Evolutionary conservation across 2,329 filamentous ascomycete species (phyloP).

Genomic region (Aureobasidium namibiae): DNA sequence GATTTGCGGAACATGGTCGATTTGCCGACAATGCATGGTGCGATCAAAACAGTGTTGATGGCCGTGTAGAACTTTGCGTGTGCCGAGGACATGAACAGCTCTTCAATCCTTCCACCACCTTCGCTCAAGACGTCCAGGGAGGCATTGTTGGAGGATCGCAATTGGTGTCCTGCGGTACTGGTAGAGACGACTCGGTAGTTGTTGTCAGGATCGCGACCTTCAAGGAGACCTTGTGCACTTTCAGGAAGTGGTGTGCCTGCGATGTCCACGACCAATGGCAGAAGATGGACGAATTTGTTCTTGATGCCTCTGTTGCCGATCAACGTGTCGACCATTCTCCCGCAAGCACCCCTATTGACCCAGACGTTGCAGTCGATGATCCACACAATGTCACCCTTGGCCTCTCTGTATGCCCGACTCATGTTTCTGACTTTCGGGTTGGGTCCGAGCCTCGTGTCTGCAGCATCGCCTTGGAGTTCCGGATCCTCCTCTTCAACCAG

Average conservation of each 20-base stretch:
- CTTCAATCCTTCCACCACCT: conserved; percentile 78
- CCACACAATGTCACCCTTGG: conserved; percentile 83
- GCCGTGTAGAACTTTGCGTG: conserved; percentile 97
- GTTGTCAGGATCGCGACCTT: neutral
- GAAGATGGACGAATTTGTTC: conserved; percentile 88
- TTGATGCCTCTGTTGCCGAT: conserved; percentile 54
- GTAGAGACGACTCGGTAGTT: conserved; percentile 17
- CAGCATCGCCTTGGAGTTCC: conserved; percentile 48
- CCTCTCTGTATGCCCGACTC: conserved; percentile 84
- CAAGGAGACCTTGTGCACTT: conserved; percentile 20
- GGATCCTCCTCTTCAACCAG: conserved; percentile 78
- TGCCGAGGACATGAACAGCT: conserved; percentile 86
- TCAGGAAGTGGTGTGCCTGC: conserved; percentile 21
- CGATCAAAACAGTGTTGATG: conserved; percentile 86
- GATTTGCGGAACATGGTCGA: conserved; percentile 97
- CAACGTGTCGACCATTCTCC: conserved; percentile 82
- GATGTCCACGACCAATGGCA: conserved; percentile 81
- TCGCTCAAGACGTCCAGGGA: conserved; percentile 17
- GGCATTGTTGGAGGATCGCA: neutral
- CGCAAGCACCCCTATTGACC: conserved; percentile 70
- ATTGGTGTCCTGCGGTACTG: conserved; percentile 18
- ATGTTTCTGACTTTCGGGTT: conserved; percentile 99
- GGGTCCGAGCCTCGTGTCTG: conserved; percentile 57
- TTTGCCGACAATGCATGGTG: conserved; percentile 92
- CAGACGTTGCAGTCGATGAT: conserved; percentile 95